Evolutionary conservation across 176 grass and related monocot genomes (phyloP), one percentile per base, ranked within the genome.

Genomic region (Thinopyrum elongatum): DNA sequence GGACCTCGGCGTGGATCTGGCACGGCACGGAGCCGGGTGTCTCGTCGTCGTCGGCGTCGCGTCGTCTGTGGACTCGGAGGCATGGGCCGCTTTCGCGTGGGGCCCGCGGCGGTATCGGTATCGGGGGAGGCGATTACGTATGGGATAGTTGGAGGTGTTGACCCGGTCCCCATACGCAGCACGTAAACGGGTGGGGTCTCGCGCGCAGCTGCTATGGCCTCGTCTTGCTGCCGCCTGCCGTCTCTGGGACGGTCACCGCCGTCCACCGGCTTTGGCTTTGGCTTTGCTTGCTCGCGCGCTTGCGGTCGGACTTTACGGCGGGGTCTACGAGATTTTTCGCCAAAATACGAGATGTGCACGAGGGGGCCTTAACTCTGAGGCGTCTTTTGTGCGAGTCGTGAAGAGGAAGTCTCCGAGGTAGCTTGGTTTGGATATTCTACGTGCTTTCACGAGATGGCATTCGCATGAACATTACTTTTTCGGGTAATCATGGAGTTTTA

Each of bases 101-200:
- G 85, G 4, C 21, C 84, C 62, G 38, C 69, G n/a, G 4, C 28
- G 49, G 49, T 51, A 51, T 51, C 5, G 49, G 58, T 4, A 10
- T 51, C 42, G 42, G 55, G 26, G 28, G 65, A 65, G 49, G 49
- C 65, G 76, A n/a, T 53, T 53, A 19, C 49, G 73, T 77, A 69
- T 87, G 87, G 87, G 84, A 85, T 74, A 87, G 65, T 66, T 90
- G 10, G 36, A 80, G 57, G 82, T 82, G 55, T 85, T 93, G 88
- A 90, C 88, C 51, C 19, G 34, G 90, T 82, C 78, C 33, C 64
- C 42, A 6, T 13, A 15, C 38, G 55, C 7, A 19, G 34, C 14
- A 73, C 65, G 65, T 67, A 61, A 22, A 7, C 34, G 34, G 81
- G 2, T 28, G 47, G 14, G 44, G 42, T 34, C 26, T 47, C 49